phyloP scores from a whole-genome alignment of 2,329 filamentous ascomycete species.

The Ophiosphaerella narmari region DNA sequence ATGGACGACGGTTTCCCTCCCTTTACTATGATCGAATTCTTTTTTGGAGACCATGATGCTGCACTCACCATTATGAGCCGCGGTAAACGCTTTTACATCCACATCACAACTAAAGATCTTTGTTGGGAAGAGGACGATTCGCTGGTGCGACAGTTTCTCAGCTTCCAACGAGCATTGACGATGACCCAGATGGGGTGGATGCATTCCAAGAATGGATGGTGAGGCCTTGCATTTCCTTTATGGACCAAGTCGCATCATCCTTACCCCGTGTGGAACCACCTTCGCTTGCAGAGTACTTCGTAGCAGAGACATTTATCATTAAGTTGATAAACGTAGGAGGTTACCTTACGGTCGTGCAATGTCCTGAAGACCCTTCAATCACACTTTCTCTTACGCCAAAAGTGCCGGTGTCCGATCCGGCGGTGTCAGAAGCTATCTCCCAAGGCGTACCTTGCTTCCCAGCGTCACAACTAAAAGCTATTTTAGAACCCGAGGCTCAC shows the following conservation, averaged over 20 bases:
- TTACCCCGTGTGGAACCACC: neutral
- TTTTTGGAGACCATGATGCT: neutral
- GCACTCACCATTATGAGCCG: neutral
- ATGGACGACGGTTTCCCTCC: neutral
- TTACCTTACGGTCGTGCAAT: neutral
- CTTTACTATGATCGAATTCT: neutral
- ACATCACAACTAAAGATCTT: neutral
- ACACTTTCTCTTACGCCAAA: neutral
- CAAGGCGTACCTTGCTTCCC: neutral
- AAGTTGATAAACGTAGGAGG: neutral
- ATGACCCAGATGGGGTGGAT: neutral
- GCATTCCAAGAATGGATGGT: neutral
- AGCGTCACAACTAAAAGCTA: neutral
- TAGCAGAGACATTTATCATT: neutral
- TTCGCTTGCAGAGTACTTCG: neutral
- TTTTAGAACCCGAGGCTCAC: neutral
- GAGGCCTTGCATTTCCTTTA: neutral
- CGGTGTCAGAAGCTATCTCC: neutral
- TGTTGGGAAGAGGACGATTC: neutral
- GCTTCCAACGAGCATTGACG: neutral
- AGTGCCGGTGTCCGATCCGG: neutral
- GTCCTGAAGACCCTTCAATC: neutral
- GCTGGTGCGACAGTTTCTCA: neutral
- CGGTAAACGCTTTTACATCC: neutral
- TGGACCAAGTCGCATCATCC: neutral